Evolutionary conservation across 2,329 filamentous ascomycete genomes (phyloP).

Genomic region (Pseudogymnoascus sp.): DNA sequence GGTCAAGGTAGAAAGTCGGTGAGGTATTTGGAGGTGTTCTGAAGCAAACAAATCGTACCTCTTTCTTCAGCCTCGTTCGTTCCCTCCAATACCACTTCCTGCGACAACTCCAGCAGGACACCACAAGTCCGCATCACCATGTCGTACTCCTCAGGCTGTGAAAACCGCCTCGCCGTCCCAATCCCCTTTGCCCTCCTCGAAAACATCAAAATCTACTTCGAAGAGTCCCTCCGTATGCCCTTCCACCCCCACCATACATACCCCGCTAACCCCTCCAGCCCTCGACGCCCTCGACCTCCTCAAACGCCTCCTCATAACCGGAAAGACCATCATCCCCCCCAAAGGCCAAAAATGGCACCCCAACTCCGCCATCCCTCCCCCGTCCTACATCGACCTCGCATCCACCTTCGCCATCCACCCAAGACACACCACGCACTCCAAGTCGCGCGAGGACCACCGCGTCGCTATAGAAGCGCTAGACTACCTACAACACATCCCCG

Average conservation of each 20-base stretch:
- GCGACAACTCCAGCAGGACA: background rate
- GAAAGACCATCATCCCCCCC: constrained; percentile 23
- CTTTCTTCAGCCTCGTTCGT: background rate
- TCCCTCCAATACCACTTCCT: background rate
- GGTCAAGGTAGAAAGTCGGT: background rate
- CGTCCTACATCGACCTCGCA: constrained; percentile 68
- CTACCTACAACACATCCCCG: background rate
- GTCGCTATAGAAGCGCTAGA: background rate
- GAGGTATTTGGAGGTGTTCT: background rate
- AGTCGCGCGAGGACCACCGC: constrained; percentile 39
- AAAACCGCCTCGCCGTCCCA: constrained; percentile 45
- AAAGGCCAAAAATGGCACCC: constrained; percentile 23
- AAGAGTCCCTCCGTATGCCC: constrained; percentile 41
- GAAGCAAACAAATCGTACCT: too few species aligned
- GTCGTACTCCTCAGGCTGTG: background rate
- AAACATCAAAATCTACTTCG: constrained; percentile 64
- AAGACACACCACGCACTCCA: constrained; percentile 63
- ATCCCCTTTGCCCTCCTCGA: constrained; percentile 57
- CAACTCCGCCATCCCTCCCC: constrained; percentile 44
- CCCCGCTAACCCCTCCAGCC: constrained; percentile 32
- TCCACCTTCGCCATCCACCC: constrained; percentile 79
- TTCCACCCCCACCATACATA: background rate
- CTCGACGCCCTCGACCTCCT: constrained; percentile 55
- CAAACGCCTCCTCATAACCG: constrained; percentile 51
- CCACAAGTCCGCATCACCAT: background rate